Evolutionary conservation across 1,284 basidiomycete species (phyloP), one percentile per base, ranked within the genome.

Genomic region (Cutaneotrichosporon arboriforme): DNA sequence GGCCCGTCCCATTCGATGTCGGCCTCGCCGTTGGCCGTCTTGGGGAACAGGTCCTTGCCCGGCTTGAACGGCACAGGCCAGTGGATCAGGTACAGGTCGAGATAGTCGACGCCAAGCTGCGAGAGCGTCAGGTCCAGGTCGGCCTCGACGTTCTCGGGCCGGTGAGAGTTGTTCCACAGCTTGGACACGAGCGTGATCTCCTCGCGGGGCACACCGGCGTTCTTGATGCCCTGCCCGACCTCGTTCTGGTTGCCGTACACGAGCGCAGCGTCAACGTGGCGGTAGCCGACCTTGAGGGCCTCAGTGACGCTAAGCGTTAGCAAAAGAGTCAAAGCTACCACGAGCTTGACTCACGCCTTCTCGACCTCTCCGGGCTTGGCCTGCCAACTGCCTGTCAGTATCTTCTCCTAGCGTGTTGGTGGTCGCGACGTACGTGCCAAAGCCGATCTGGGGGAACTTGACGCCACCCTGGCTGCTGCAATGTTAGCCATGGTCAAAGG

Each of bases 31-130:
- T 64, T 52, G 9, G 55, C 51, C 14, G 43, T 26, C 33, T 44
- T 48, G 3, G 86, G 87, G 62, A 79, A 73, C 41, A 86, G 76
- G 21, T 80, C 83, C 46, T 81, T 77, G 15, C 83, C 86, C 2
- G 83, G 79, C 18, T 70, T 73, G 72, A 91, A 87, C 1, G 87
- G 81, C 35, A 88, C 83, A 1, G 90, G 90, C 90, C 90, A 94
- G 78, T 93, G 90, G 56, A 93, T 78, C 44, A 90, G 77, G 67
- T 88, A 90, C 22, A 90, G 78, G 69, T 93, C 90, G 36, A 93
- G 78, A 67, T 92, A 92, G 40, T 82, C 78, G 23, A 82, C 72
- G 18, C 83, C 84, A 51, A 91, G 81, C 66, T 85, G 82, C 50
- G 74, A 68, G n/a, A 92, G 79, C 10, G 87, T 86, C 71, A 82